These are phyloP conservation scores for Clarireedia homoeocarpa DNA, from an alignment of 2,329 filamentous ascomycete genomes.

Conservation along the genomic window DNA sequence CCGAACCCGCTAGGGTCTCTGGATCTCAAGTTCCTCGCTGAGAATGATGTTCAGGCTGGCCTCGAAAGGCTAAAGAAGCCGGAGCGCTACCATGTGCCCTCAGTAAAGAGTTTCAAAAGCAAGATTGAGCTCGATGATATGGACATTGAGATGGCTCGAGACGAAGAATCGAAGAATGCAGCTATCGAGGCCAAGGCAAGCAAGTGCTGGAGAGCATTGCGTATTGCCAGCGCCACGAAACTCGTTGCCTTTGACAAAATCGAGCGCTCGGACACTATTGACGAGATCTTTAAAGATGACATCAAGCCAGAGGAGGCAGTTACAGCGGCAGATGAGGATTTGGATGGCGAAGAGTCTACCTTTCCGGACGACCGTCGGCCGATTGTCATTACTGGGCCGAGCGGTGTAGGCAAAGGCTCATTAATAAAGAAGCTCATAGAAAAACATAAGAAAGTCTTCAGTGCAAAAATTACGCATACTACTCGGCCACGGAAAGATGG, in stretches of 20 bases:
- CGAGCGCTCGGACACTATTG: constrained; percentile 69
- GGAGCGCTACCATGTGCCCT: constrained; percentile 59
- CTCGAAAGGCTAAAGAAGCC: constrained; percentile 63
- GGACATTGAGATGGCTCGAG: constrained; percentile 73
- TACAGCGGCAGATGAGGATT: constrained; percentile 29
- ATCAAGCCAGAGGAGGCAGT: constrained; percentile 30
- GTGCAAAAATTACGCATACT: constrained; percentile 46
- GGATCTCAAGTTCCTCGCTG: constrained; percentile 69
- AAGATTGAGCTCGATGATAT: constrained; percentile 75
- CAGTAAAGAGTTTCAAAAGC: constrained; percentile 60
- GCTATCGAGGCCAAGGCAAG: constrained; percentile 69
- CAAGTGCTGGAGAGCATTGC: constrained; percentile 83
- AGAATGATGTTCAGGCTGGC: constrained; percentile 51
- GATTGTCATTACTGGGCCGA: constrained; percentile 62
- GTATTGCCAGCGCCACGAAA: constrained; percentile 67
- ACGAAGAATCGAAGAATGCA: constrained; percentile 48
- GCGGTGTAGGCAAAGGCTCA: constrained; percentile 53
- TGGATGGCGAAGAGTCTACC: constrained; percentile 28
- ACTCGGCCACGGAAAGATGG: constrained; percentile 42
- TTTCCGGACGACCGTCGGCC: constrained; percentile 43
- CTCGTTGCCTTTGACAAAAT: constrained; percentile 79
- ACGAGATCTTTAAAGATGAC: constrained; percentile 46
- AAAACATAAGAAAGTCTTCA: constrained; percentile 58
- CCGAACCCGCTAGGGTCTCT: constrained; percentile 63
- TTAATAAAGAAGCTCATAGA: constrained; percentile 56